A percentile compares a stretch with the other conserved stretches of the same genome.
Conservation (phyloP, 257 asterid genomes). For the Leptodermis oblonga region DNA sequence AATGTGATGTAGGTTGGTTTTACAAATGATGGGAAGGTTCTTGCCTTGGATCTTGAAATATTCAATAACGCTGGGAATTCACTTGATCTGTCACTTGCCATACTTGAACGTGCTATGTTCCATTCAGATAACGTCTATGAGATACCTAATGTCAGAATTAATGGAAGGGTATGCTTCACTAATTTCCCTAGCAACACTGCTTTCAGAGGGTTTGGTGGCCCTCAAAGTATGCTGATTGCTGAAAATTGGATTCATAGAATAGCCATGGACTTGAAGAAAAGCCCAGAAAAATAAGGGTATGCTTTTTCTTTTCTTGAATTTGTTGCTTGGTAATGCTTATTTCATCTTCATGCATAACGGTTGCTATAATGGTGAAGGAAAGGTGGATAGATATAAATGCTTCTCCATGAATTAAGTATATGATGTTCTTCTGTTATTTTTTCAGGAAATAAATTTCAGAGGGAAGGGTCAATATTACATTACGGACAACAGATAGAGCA, state of each 20-base stretch:
- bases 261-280: conserved; percentile 74
- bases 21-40: conserved; percentile 73
- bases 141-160: conserved; percentile 74
- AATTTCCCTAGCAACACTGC: conserved; percentile 96
- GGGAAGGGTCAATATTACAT: conserved; percentile 79
- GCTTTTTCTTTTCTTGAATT: conserved; percentile 14
- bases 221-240: conserved; percentile 94
- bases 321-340: background rate
- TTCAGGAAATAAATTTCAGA: conserved; percentile 82
- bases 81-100: conserved; percentile 80
- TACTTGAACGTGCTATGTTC: conserved; percentile 97
- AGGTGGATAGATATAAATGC: background rate
- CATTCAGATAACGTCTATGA: conserved; percentile 89
- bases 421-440: conserved; percentile 14
- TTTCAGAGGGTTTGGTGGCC: conserved; percentile 98
- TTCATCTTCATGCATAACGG: background rate
- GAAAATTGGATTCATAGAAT: conserved; percentile 96
- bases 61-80: conserved; percentile 89
- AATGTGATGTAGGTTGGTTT: conserved; percentile 68
- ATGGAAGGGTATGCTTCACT: conserved; percentile 86
- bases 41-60: conserved; percentile 84
- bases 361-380: background rate
- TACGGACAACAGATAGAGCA: conserved; percentile 71
- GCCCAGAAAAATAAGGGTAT: conserved; percentile 83
- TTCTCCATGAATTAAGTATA: background rate